Conservation (phyloP, 2,329 filamentous ascomycete species). For the Microdochium paspali region DNA sequence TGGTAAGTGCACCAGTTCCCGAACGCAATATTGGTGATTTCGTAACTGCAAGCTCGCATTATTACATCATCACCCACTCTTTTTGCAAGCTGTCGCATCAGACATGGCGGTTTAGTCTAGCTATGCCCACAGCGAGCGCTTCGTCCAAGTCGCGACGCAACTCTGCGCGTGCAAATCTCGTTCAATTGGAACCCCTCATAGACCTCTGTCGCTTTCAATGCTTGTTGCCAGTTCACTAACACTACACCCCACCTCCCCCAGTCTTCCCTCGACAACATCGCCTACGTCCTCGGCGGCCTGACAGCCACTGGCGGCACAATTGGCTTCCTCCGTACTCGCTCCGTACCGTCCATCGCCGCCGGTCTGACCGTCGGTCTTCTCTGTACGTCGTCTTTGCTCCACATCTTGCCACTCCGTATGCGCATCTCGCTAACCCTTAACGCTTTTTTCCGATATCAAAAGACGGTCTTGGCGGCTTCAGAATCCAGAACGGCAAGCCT, state of each 20-base stretch:
- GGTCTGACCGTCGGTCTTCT: conserved; percentile 70
- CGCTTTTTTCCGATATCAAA: neutral
- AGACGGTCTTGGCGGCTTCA: conserved; percentile 73
- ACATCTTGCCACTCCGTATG: neutral
- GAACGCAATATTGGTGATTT: too few species aligned
- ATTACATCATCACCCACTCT: too few species aligned
- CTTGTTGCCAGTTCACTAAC: neutral
- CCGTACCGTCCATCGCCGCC: conserved; percentile 76
- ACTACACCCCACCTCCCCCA: conserved; percentile 13
- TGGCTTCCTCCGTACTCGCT: conserved; percentile 78
- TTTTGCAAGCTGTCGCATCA: too few species aligned
- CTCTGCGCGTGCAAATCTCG: too few species aligned
- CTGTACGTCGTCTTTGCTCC: too few species aligned
- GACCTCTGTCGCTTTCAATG: too few species aligned
- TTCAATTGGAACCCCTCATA: too few species aligned
- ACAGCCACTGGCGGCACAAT: conserved; percentile 82
- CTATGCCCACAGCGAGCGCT: too few species aligned
- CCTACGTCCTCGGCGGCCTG: conserved; percentile 69
- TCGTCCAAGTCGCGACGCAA: neutral
- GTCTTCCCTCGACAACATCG: conserved; percentile 44
- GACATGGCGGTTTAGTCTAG: too few species aligned
- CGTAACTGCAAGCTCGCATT: neutral
- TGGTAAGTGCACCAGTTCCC: too few species aligned
- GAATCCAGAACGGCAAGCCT: conserved; percentile 62
- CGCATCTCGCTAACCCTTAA: neutral